Conservation (phyloP, 805 yeast genomes). For the Saccharomyces kudriavzevii region DNA sequence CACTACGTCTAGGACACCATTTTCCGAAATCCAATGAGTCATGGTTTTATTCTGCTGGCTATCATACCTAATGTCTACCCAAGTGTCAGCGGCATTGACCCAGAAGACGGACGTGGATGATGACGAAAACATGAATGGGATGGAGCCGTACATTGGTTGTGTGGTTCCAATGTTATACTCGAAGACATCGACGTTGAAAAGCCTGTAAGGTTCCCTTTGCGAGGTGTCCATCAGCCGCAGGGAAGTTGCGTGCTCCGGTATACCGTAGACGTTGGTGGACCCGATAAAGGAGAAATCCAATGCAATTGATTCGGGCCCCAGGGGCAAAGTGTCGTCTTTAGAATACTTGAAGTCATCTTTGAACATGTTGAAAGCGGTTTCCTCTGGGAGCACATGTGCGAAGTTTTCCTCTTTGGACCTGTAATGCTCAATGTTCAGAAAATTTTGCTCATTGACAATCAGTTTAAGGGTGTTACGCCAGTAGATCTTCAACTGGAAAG, state of each 20-base stretch:
- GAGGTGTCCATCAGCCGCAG: slow-evolving; percentile 65
- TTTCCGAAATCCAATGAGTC: slow-evolving; percentile 93
- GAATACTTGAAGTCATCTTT: slow-evolving; percentile 65
- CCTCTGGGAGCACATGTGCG: slow-evolving; percentile 44
- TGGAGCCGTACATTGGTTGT: slow-evolving; percentile 90
- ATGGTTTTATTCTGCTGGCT: slow-evolving; percentile 23
- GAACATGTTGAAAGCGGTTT: slow-evolving; percentile 59
- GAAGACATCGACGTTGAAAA: slow-evolving; percentile 90
- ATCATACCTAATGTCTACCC: slow-evolving; percentile 51
- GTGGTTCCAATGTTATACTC: slow-evolving; percentile 80
- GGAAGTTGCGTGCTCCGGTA: slow-evolving; percentile 91
- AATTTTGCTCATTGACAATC: slow-evolving; percentile 56
- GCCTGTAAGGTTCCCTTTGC: slow-evolving; percentile 63
- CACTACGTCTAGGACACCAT: slow-evolving; percentile 72
- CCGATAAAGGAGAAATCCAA: slow-evolving; percentile 62
- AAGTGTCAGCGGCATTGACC: slow-evolving; percentile 91
- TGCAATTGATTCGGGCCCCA: slow-evolving; percentile 87
- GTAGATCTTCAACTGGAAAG: slow-evolving; percentile 41
- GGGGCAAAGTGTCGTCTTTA: slow-evolving; percentile 52
- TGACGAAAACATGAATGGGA: slow-evolving; percentile 77
- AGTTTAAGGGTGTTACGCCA: slow-evolving; percentile 42
- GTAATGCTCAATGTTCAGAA: slow-evolving; percentile 78
- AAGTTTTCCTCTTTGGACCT: slow-evolving; percentile 41
- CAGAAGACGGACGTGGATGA: slow-evolving; percentile 74
- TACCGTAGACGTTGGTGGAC: slow-evolving; percentile 70